phyloP scores from a whole-genome alignment of 1,139 yeast species.

The Hemisphaericaspora lyxosophila region DNA sequence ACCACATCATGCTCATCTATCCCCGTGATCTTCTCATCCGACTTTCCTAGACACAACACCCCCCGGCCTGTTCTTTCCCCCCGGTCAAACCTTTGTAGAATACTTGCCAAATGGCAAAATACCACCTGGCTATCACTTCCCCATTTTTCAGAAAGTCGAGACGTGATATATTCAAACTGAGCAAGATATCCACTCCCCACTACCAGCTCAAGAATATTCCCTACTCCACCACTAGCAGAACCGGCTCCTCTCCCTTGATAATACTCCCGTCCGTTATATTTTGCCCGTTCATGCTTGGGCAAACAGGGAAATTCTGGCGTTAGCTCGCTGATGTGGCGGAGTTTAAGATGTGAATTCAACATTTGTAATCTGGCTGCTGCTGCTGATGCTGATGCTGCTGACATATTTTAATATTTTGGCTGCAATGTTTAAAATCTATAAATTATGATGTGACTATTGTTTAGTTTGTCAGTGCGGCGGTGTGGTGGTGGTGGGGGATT shows the following conservation, averaged over 20 bases:
- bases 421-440: no score
- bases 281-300: constrained; percentile 15
- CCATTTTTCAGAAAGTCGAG: no score
- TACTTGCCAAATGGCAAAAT: constrained; percentile 2
- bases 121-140: no score
- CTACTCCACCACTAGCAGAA: background rate
- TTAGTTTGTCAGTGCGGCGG: no score
- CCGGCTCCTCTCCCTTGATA: background rate
- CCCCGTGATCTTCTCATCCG: background rate
- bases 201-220: background rate
- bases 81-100: background rate
- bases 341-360: constrained; percentile 20
- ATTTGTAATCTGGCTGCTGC: constrained; percentile 19
- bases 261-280: constrained; percentile 14
- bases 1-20: constrained; percentile 1
- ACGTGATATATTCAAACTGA: no score
- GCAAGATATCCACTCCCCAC: no score
- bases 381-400: no score
- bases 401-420: no score
- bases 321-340: constrained; percentile 6
- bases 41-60: constrained; percentile 7
- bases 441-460: no score
- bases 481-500: no score
- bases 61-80: no score
- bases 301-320: constrained; percentile 22